Conservation (phyloP, 495 filamentous ascomycete species). For the Talaromyces stipitatus region DNA sequence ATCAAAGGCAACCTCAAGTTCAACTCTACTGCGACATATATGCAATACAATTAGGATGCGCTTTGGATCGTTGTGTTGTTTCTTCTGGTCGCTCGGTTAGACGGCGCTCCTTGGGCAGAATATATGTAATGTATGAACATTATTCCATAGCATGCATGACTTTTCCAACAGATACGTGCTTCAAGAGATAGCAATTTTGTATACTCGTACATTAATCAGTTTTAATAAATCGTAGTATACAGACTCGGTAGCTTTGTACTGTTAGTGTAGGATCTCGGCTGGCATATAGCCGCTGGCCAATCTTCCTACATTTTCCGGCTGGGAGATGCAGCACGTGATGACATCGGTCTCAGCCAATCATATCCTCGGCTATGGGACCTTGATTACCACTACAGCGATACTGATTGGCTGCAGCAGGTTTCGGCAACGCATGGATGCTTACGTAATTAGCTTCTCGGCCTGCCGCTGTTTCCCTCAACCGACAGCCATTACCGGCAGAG, state of each 20-base stretch:
- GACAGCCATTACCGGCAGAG: slow-evolving; percentile 15
- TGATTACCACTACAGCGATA: slow-evolving; percentile 24
- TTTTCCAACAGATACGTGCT: background rate
- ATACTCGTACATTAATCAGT: background rate
- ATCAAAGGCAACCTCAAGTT: slow-evolving; percentile 99
- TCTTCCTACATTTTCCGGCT: slow-evolving; percentile 5
- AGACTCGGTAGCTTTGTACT: background rate
- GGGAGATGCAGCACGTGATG: slow-evolving; percentile 20
- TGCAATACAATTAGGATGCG: slow-evolving; percentile 86
- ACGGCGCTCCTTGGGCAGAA: background rate
- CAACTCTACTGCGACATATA: slow-evolving; percentile 97
- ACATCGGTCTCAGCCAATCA: slow-evolving; percentile 19
- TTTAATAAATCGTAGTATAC: background rate
- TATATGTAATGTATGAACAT: slow-evolving; percentile 8
- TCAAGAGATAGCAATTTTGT: background rate
- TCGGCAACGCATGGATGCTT: slow-evolving; percentile 32
- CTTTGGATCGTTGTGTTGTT: slow-evolving; percentile 16
- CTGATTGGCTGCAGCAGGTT: slow-evolving; percentile 32
- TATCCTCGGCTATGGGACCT: slow-evolving; percentile 20
- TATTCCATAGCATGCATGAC: slow-evolving; percentile 8
- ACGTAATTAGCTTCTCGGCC: slow-evolving; percentile 25
- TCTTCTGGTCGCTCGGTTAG: slow-evolving; percentile 10
- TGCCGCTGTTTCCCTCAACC: slow-evolving; percentile 9
- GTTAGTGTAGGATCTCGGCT: background rate
- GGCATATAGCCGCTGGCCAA: slow-evolving; percentile 3